Evolutionary conservation across 371 early-diverging fungal genomes (phyloP).

Genomic region (Mucor mucedo): DNA sequence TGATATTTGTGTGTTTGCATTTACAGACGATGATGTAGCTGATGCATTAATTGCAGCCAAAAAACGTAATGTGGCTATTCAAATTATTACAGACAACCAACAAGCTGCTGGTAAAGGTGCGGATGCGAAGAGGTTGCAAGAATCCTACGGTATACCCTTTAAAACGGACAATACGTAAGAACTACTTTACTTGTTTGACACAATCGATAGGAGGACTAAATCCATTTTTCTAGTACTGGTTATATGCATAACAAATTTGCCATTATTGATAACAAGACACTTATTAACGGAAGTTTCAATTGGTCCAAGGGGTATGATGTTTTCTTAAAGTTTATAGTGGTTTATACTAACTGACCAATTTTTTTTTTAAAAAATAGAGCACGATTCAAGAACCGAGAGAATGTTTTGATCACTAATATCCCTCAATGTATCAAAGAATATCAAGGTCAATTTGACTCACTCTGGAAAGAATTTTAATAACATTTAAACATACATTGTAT

Average conservation of each 20-base stretch:
- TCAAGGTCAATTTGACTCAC: constrained; percentile 54
- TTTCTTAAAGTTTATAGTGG: neutral
- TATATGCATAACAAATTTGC: constrained; percentile 72
- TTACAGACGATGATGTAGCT: constrained; percentile 72
- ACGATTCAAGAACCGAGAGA: constrained; percentile 63
- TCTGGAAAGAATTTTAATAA: constrained; percentile 54
- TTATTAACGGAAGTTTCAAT: constrained; percentile 65
- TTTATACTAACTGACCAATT: neutral
- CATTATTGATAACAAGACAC: constrained; percentile 48
- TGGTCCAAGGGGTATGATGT: constrained; percentile 61
- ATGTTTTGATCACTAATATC: constrained; percentile 60
- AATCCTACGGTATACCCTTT: constrained; percentile 59
- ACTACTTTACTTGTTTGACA: too few species aligned
- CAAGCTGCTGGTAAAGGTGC: constrained; percentile 64
- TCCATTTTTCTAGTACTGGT: constrained; percentile 33
- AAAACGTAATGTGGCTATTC: constrained; percentile 56
- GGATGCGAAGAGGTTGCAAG: constrained; percentile 59
- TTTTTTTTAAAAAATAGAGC: constrained; percentile 34
- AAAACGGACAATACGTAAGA: constrained; percentile 55
- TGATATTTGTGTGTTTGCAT: constrained; percentile 70
- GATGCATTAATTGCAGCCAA: constrained; percentile 62
- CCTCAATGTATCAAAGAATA: constrained; percentile 56
- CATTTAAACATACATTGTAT: constrained; percentile 3
- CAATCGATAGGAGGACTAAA: too few species aligned
- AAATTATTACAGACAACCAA: constrained; percentile 67